Percentiles rank a stretch among this genome's conserved stretches.
Evolutionary conservation across 75 land plant genomes (phyloP).

Genomic region (Azolla pinnata): DNA sequence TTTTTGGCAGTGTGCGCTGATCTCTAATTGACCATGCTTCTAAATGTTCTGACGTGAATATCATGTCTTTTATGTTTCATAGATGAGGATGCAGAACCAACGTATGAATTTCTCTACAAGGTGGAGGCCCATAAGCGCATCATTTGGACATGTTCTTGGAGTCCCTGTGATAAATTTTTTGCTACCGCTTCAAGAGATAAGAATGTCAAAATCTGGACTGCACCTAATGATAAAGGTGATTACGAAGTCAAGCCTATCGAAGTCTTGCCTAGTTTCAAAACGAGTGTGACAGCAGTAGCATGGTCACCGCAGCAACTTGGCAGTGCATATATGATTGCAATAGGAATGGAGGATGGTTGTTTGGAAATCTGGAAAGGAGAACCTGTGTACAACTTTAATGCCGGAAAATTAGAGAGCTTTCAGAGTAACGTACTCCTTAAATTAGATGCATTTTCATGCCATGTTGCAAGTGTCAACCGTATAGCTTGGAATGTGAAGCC

Average conservation of each 20-base stretch:
- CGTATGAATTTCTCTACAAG: conserved; percentile 41
- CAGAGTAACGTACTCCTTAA: not conserved
- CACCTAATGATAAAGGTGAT: conserved; percentile 17
- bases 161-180: conserved; percentile 55
- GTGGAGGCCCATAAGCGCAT: conserved; percentile 91
- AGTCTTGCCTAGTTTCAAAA: conserved; percentile 43
- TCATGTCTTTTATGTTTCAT: too few species aligned
- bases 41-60: too few species aligned
- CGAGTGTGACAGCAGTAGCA: conserved; percentile 80
- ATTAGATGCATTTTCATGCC: conserved; percentile 64
- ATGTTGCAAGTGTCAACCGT: conserved; percentile 74
- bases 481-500: conserved; percentile 50
- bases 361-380: conserved; percentile 65
- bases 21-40: too few species aligned
- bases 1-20: too few species aligned
- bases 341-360: conserved; percentile 81
- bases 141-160: conserved; percentile 97
- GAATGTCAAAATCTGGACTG: conserved; percentile 74
- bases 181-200: conserved; percentile 94
- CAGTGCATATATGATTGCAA: conserved; percentile 49
- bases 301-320: conserved; percentile 42
- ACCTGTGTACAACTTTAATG: not conserved
- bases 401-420: not conserved
- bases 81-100: conserved; percentile 29
- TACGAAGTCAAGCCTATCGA: conserved; percentile 36